Base-by-base conservation (phyloP, 2,329 filamentous ascomycete genomes). In the Sporothrix phasma region DNA sequence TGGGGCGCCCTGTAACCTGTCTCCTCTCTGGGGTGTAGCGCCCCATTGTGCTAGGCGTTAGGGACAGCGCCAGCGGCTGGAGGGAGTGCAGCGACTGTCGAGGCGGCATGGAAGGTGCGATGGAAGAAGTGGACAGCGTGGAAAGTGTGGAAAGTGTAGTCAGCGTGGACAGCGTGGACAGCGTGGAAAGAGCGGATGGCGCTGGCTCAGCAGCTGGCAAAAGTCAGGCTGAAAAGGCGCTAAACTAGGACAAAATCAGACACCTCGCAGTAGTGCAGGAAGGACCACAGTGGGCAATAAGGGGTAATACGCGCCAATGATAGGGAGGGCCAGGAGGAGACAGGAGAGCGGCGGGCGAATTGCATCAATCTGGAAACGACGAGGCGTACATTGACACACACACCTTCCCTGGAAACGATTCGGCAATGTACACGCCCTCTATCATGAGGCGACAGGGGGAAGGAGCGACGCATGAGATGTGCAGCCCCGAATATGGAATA, bases 1-100 rank as follows among this genome's bases (percentile, higher is more conserved):
- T 66, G 59, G 65, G 65, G 54, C 43, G 58, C 63, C 61, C 63
- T 64, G 64, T 60, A 46, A 66, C 51, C 51, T 39, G n/a, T 37
- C 31, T 37, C 51, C 51, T 64, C 61, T 66, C 46, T 60, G 58
- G 65, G 62, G 59, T 58, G 51, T 53, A 34, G 29, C 34, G 39
- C 49, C n/a, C 31, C 51, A 29, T 54, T 2, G 26, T 22, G 29
- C 49, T 39, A 19, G 51, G 31, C 31, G 6, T 47, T 15, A 47
- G 51, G 17, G 31, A 17, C 49, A 19, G 31, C 29, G 31, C 29
- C 29, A 37, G 37, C 37, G 13, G 13, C n/a, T 11, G 31, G 49
- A 54, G 49, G 49, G 51, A 19, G 49, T 53, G 49, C 34, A 17
- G 34, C n/a, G 11, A 5, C n/a, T n/a, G n/a, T n/a, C n/a, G n/a